Evolutionary conservation across 345 rosid genomes (phyloP).

Genomic region (Carallia brachiata): DNA sequence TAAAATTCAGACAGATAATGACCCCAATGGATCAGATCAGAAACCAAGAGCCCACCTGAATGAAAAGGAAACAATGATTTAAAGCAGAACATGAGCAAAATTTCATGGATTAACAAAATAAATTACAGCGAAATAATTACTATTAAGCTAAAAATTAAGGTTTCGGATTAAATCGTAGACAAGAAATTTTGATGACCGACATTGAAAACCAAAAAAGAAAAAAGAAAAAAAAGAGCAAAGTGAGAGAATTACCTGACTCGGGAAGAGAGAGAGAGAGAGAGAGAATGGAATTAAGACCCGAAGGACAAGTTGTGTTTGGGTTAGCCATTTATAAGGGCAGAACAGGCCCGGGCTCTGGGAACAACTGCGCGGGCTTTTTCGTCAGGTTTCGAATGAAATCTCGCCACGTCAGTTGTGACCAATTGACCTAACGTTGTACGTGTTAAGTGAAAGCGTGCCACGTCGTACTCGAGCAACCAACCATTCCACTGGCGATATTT

Average conservation of each 20-base stretch:
- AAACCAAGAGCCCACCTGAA: too few relatives aligned
- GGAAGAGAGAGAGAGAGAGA: neutral
- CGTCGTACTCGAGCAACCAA: neutral
- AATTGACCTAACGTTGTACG: too few relatives aligned
- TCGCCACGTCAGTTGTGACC: neutral
- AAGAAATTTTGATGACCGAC: too few relatives aligned
- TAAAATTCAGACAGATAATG: constrained; percentile 4
- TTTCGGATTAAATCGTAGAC: too few relatives aligned
- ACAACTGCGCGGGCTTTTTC: neutral
- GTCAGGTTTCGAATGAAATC: neutral
- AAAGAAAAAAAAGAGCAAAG: neutral
- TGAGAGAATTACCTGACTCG: too few relatives aligned
- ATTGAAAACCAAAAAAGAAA: neutral
- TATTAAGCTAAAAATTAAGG: too few relatives aligned
- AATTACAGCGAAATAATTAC: too few relatives aligned
- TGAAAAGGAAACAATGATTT: too few relatives aligned
- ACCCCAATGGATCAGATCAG: too few relatives aligned
- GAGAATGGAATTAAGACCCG: neutral
- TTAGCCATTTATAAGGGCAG: neutral
- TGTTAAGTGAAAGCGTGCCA: neutral
- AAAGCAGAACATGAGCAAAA: too few relatives aligned
- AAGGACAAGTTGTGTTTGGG: neutral
- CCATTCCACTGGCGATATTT: neutral
- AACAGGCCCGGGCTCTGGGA: too few relatives aligned
- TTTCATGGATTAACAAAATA: too few relatives aligned